Evolutionary conservation across 768 basidiomycete species (phyloP).

Genomic region (Zangia roseola): DNA sequence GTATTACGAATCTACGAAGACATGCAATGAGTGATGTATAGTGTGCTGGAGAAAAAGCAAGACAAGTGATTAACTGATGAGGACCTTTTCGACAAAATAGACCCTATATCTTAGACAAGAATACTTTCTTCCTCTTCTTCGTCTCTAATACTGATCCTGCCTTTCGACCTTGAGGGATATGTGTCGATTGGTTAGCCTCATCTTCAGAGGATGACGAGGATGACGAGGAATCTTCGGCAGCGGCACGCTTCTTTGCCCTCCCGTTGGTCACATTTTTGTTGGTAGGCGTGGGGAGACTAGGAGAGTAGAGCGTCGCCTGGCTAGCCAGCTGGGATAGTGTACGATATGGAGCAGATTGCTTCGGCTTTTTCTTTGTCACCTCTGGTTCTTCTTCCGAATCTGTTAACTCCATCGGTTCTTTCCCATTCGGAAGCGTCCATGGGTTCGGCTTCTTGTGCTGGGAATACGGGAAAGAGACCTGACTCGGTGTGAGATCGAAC

Average conservation of each 20-base stretch:
- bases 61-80: too few species aligned
- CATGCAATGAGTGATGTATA: too few species aligned
- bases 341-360: slow-evolving; percentile 34
- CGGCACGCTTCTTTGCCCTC: slow-evolving; percentile 22
- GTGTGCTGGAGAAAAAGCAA: too few species aligned
- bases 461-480: slow-evolving; percentile 54
- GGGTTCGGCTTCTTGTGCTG: slow-evolving; percentile 32
- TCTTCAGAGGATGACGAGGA: slow-evolving; percentile 43
- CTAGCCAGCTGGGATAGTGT: slow-evolving; percentile 53
- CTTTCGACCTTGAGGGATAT: slow-evolving; percentile 58
- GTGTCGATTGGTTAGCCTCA: slow-evolving; percentile 37
- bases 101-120: slow-evolving; percentile 6
- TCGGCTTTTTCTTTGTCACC: slow-evolving; percentile 20
- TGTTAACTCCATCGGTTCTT: slow-evolving; percentile 34
- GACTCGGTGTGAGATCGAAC: slow-evolving; percentile 54
- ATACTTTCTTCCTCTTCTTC: slow-evolving; percentile 29
- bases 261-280: slow-evolving; percentile 27
- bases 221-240: slow-evolving; percentile 29
- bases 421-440: slow-evolving; percentile 22
- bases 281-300: slow-evolving; percentile 35
- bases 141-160: slow-evolving; percentile 43
- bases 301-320: slow-evolving; percentile 31
- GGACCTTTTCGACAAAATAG: background rate
- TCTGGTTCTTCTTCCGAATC: slow-evolving; percentile 24
- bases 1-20: background rate